A percentile compares a stretch with the other conserved stretches of the same genome.
Evolutionary conservation across 176 grass and related monocot species (phyloP).

Genomic region (Avena sativa): DNA sequence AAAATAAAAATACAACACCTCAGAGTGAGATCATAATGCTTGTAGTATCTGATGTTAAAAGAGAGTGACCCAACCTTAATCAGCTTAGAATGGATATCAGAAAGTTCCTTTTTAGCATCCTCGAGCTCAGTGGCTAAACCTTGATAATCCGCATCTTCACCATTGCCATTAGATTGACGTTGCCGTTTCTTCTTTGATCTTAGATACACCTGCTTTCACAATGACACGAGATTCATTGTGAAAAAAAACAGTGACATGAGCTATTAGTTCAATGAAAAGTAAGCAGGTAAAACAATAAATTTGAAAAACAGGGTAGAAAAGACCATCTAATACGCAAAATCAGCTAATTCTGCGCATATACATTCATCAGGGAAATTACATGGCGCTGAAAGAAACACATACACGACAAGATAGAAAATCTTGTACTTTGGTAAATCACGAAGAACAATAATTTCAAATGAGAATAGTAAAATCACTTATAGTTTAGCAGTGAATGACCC

Average conservation of each 20-base stretch:
- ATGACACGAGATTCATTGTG: neutral
- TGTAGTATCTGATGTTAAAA: neutral
- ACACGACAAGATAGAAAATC: neutral
- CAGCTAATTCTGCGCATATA: neutral
- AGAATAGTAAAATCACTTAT: neutral
- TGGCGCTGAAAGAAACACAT: neutral
- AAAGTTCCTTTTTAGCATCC: constrained; percentile 18
- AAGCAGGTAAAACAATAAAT: neutral
- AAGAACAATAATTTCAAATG: neutral
- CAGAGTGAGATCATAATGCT: neutral
- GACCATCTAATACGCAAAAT: neutral
- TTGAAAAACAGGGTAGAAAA: neutral
- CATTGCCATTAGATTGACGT: neutral
- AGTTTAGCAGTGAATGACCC: constrained; percentile 2
- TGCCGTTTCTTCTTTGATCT: constrained; percentile 24
- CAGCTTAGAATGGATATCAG: constrained; percentile 15
- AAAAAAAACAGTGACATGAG: neutral
- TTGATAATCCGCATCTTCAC: constrained; percentile 1
- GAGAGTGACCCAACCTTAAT: constrained; percentile 5
- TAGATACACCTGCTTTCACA: constrained; percentile 7
- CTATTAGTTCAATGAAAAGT: neutral
- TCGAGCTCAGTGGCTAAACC: neutral
- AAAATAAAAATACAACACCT: neutral
- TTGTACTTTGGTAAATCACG: neutral
- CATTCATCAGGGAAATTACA: neutral